Evolutionary conservation across 805 yeast species (phyloP).

Genomic region (Komagataella kurtzmanii): DNA sequence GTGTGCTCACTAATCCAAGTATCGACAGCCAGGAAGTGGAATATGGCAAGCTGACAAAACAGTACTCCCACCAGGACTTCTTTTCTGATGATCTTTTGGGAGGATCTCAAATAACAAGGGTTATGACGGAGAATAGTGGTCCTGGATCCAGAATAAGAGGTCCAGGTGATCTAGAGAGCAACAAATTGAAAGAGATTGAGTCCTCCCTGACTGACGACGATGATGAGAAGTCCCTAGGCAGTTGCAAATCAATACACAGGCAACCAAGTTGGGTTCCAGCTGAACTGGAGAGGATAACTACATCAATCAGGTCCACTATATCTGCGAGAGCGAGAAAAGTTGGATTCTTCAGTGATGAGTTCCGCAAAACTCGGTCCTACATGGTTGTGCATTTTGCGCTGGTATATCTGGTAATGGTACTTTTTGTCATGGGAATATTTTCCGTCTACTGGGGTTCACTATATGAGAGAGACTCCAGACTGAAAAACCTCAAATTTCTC

Average conservation of each 20-base stretch:
- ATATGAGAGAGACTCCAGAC: slow-evolving; percentile 17
- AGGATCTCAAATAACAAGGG: background rate
- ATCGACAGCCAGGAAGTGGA: background rate
- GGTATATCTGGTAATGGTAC: slow-evolving; percentile 15
- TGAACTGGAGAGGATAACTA: background rate
- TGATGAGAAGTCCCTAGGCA: background rate
- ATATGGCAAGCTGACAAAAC: background rate
- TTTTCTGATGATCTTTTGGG: background rate
- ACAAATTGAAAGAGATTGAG: background rate
- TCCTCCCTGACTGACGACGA: background rate
- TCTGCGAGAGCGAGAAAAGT: slow-evolving; percentile 1
- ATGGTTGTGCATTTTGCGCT: background rate
- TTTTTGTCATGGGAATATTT: slow-evolving; percentile 22
- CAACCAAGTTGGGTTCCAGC: background rate
- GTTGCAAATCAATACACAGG: background rate
- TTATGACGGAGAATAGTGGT: background rate
- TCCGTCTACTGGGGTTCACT: slow-evolving; percentile 38
- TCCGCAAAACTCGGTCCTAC: background rate
- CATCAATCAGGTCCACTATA: background rate
- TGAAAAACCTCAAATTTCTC: slow-evolving; percentile 21
- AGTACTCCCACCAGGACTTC: background rate
- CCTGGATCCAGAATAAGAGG: background rate
- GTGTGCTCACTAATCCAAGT: background rate
- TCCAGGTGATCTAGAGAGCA: background rate
- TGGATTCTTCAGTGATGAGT: slow-evolving; percentile 2